These are phyloP conservation scores for Penicillium hordei DNA, from an alignment of 2,329 filamentous ascomycete species.

Conservation along the genomic window DNA sequence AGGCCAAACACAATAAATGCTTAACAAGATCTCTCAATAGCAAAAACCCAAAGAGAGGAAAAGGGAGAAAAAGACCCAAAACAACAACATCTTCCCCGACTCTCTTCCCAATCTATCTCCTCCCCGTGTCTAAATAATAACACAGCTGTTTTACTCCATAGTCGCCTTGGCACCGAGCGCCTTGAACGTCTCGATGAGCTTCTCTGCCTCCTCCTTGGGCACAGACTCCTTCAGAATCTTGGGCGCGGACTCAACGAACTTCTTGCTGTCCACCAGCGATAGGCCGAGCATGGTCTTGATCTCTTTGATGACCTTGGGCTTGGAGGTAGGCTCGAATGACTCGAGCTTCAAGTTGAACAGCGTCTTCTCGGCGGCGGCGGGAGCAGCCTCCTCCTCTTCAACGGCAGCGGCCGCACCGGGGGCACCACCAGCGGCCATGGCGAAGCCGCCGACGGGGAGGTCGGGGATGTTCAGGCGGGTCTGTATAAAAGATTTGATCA, in stretches of 20 bases:
- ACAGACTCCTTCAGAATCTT: slow-evolving; percentile 99
- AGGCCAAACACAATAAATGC: slow-evolving; percentile 22
- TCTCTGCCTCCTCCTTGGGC: slow-evolving; percentile 98
- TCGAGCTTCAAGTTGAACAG: slow-evolving; percentile 95
- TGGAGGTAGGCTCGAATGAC: slow-evolving; percentile 81
- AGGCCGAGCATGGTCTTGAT: slow-evolving; percentile 94
- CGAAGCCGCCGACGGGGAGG: slow-evolving; percentile 89
- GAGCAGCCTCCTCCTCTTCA: slow-evolving; percentile 83
- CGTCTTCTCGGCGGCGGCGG: slow-evolving; percentile 88
- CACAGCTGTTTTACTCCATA: slow-evolving; percentile 70
- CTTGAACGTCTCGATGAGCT: slow-evolving; percentile 95
- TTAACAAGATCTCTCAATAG: slow-evolving; percentile 21
- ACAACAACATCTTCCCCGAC: background rate
- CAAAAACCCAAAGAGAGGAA: slow-evolving; percentile 19
- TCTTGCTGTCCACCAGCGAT: slow-evolving; percentile 98
- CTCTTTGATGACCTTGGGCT: slow-evolving; percentile 99
- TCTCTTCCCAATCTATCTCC: slow-evolving; percentile 9
- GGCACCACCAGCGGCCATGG: slow-evolving; percentile 63
- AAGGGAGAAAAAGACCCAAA: slow-evolving; percentile 4
- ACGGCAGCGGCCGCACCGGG: slow-evolving; percentile 62
- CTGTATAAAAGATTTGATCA: slow-evolving; percentile 48
- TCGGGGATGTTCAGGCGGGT: slow-evolving; percentile 96
- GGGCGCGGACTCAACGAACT: slow-evolving; percentile 97
- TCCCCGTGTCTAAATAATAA: slow-evolving; percentile 13
- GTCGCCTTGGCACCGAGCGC: slow-evolving; percentile 81